phyloP scores from a whole-genome alignment of 2,329 filamentous ascomycete species.

The Pseudogymnoascus sp. region DNA sequence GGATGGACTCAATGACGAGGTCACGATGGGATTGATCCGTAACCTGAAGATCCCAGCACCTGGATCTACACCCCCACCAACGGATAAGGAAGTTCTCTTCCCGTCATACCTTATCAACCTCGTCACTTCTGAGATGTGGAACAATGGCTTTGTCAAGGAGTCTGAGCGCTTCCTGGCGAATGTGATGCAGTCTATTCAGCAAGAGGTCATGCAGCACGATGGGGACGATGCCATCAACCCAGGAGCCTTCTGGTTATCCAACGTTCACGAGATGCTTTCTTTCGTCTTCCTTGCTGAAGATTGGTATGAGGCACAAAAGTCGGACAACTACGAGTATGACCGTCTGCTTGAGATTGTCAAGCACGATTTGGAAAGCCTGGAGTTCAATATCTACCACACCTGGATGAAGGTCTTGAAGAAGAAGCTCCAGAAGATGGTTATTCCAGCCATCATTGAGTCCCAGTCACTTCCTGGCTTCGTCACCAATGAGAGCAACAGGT shows the following conservation, averaged over 20 bases:
- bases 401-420: conserved; percentile 99
- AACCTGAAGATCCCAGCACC: conserved; percentile 95
- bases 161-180: conserved; percentile 98
- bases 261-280: conserved; percentile 98
- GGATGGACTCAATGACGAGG: conserved; percentile 91
- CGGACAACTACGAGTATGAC: conserved; percentile 98
- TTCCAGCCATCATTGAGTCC: conserved; percentile 97
- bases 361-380: conserved; percentile 93
- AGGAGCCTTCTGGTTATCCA: conserved; percentile 96
- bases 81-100: conserved; percentile 98
- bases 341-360: conserved; percentile 96
- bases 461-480: conserved; percentile 97
- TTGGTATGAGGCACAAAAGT: conserved; percentile 99
- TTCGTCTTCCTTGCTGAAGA: conserved; percentile 99
- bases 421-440: conserved; percentile 99
- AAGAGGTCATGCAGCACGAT: conserved; percentile 98
- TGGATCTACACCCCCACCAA: conserved; percentile 77
- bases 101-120: conserved; percentile 98
- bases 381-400: conserved; percentile 99
- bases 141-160: conserved; percentile 99
- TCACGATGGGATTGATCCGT: conserved; percentile 89
- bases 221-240: conserved; percentile 96
- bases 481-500: conserved; percentile 96
- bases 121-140: conserved; percentile 99
- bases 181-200: conserved; percentile 98